Base-by-base conservation (phyloP, 192 early-diverging fungal species). In the Haplosporangium gracile region DNA sequence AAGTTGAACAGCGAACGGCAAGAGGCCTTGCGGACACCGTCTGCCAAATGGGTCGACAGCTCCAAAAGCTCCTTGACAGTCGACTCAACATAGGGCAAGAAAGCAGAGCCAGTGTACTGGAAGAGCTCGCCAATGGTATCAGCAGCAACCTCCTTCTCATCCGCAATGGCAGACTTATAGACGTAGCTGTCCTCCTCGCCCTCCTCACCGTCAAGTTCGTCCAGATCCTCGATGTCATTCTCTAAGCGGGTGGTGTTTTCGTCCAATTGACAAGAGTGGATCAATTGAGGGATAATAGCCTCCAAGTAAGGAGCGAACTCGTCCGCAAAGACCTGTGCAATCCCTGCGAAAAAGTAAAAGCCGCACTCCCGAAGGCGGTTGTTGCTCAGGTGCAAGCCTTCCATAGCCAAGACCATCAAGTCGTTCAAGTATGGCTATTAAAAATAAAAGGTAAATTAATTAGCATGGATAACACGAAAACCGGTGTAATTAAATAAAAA, bases 111-210 rank as follows among this genome's bases (percentile, higher is more conserved):
- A 16, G 97, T 95, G 73, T 94, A 92, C 74, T 92, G 91, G 89
- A 98, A 98, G 32, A 98, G 83, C 88, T 98, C 96, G 65, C 95
- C 97, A 71, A 97, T 91, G 13, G 95, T 95, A 77, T 97, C 97
- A 42, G 94, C 95, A 38, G 97, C 97, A 69, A 96, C 93, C 85
- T 98, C 97, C 90, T 98, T 98, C 82, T 98, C 97, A 57, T 97
- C 96, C 6, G 97, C 95, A 85, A 98, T 91, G 29, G 94, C 97
- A 39, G 95, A 95, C 78, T 91, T 94, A 70, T 96, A 90, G 34
- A 84, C 80, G 26, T 94, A 91, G 29, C 92, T 93, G 5, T 93
- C 92, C 42, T 93, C 92, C 42, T 90, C 93, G 24, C 69, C 76
- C 10, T 91, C 91, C 18, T 83, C 90, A 15, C 90, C 91, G 32